A percentile compares a stretch with the other conserved stretches of the same genome.
Evolutionary conservation across 2,329 filamentous ascomycete species (phyloP).

Genomic region (Harringtonia lauricola): DNA sequence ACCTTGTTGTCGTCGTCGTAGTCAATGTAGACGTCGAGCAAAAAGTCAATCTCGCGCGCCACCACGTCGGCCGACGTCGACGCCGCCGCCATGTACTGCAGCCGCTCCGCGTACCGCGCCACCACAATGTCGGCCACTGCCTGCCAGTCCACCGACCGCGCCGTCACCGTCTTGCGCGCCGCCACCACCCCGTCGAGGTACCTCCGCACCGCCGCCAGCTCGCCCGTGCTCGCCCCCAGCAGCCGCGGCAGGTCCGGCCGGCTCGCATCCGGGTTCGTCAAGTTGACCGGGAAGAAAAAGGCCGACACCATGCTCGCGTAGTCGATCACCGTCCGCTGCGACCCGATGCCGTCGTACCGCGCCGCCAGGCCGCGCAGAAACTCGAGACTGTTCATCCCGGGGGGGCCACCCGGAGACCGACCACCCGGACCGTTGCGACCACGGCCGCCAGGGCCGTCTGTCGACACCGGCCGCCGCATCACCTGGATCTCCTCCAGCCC

Average conservation of each 20-base stretch:
- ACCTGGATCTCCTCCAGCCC: constrained; percentile 2
- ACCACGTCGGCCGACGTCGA: not conserved
- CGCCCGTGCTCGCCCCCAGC: not conserved
- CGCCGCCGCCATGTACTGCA: not conserved
- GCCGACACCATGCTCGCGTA: constrained; percentile 4
- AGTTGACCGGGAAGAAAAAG: constrained; percentile 3
- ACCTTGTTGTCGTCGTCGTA: not conserved
- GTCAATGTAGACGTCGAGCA: constrained; percentile 4
- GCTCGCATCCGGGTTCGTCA: constrained; percentile 3
- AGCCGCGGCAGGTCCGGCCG: not conserved
- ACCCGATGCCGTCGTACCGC: constrained; percentile 3
- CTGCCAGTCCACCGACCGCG: constrained; percentile 1
- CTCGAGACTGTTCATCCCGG: not conserved
- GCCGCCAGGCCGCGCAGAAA: not conserved
- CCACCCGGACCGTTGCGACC: constrained; percentile 3
- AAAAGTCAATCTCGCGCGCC: not conserved
- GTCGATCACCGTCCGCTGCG: constrained; percentile 1
- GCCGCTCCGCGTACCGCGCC: not conserved
- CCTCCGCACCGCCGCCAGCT: not conserved
- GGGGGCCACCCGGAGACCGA: not conserved
- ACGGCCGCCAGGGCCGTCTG: not conserved
- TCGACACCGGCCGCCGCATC: not conserved
- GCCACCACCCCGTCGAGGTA: not conserved
- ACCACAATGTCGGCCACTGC: constrained; percentile 4
- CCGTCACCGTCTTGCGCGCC: not conserved